These are phyloP conservation scores for Calonectria ilicicola DNA, from an alignment of 2,329 filamentous ascomycete genomes.

Conservation along the genomic window DNA sequence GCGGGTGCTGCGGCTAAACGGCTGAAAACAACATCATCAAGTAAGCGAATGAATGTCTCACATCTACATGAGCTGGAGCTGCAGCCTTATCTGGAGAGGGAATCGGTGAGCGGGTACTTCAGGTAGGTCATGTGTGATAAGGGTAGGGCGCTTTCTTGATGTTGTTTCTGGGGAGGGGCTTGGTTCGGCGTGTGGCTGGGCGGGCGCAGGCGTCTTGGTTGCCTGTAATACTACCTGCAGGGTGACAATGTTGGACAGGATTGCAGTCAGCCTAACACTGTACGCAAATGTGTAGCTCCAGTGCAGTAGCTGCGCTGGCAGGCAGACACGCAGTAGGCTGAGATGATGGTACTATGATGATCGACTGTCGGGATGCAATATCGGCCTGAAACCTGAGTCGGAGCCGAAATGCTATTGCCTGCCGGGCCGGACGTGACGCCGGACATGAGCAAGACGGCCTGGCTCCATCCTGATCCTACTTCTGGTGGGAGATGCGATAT, in stretches of 20 bases:
- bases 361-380: constrained; percentile 16
- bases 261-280: neutral
- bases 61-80: constrained; percentile 17
- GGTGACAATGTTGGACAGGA: neutral
- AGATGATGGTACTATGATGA: neutral
- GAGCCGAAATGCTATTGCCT: constrained; percentile 17
- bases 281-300: neutral
- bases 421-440: constrained; percentile 13
- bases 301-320: neutral
- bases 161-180: constrained; percentile 5
- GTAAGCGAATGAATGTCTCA: constrained; percentile 17
- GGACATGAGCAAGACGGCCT: constrained; percentile 12
- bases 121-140: constrained; percentile 16
- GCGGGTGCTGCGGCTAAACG: constrained; percentile 22
- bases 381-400: constrained; percentile 27
- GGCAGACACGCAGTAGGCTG: constrained; percentile 2
- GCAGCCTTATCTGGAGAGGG: constrained; percentile 25
- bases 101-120: constrained; percentile 18
- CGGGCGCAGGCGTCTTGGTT: constrained; percentile 6
- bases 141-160: constrained; percentile 14
- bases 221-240: neutral
- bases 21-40: constrained; percentile 1
- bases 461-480: constrained; percentile 10
- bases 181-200: constrained; percentile 15
- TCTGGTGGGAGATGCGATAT: constrained; percentile 3